These are phyloP conservation scores for Kwoniella shandongensis DNA, from an alignment of 768 basidiomycete species.

Conservation along the genomic window DNA sequence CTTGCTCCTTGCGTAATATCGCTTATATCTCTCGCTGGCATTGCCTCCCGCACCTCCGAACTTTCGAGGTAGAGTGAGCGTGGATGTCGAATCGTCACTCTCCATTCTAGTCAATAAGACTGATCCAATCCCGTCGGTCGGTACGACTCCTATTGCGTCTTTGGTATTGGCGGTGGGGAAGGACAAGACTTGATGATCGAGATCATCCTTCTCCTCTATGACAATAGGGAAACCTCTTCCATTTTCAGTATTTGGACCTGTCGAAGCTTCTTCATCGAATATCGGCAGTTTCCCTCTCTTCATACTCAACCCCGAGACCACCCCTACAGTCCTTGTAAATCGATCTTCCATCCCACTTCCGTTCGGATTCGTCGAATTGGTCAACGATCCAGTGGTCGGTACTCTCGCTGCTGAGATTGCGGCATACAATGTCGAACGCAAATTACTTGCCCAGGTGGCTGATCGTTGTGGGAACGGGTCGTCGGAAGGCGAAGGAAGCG, in stretches of 20 bases:
- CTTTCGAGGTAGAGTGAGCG: constrained; percentile 5
- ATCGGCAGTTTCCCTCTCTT: constrained; percentile 5
- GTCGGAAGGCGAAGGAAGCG: constrained; percentile 5
- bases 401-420: constrained; percentile 33
- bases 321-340: constrained; percentile 33
- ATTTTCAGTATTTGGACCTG: constrained; percentile 22
- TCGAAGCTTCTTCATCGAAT: constrained; percentile 14
- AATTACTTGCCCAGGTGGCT: constrained; percentile 43
- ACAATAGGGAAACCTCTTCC: constrained; percentile 7
- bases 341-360: constrained; percentile 23
- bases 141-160: too few species aligned
- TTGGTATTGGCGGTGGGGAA: constrained; percentile 3
- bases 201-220: constrained; percentile 26
- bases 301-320: not conserved
- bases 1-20: constrained; percentile 25
- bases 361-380: not conserved
- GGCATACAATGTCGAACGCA: constrained; percentile 35
- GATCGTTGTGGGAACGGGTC: constrained; percentile 18
- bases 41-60: constrained; percentile 9
- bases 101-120: not conserved
- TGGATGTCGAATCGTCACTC: not conserved
- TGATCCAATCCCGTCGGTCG: not conserved
- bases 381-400: not conserved
- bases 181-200: not conserved
- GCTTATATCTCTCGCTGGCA: constrained; percentile 29